These are phyloP conservation scores for Leccinum incarnatum DNA, from an alignment of 768 basidiomycete species.

Conservation along the genomic window DNA sequence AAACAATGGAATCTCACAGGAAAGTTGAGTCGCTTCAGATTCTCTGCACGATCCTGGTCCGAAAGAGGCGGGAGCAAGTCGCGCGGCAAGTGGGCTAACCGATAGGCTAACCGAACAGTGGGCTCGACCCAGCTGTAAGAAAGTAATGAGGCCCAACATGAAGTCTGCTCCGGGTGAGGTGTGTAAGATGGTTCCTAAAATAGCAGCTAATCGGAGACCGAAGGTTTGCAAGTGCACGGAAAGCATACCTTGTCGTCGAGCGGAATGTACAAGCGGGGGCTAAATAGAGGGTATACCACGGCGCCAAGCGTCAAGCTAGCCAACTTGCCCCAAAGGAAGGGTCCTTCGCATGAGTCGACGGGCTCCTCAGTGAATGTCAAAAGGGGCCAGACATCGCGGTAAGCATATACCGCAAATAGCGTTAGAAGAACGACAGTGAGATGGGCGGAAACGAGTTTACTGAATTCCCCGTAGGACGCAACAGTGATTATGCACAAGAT, in stretches of 20 bases:
- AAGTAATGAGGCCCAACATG: not conserved
- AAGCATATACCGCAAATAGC: not conserved
- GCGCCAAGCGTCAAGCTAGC: not conserved
- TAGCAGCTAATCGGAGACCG: not conserved
- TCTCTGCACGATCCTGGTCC: not conserved
- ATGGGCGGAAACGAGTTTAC: not conserved
- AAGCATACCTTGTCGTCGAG: not conserved
- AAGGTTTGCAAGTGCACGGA: too few species aligned
- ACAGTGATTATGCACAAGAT: not conserved
- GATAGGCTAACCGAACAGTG: conserved; percentile 1
- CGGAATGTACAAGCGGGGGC: not conserved
- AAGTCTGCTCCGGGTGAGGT: conserved; percentile 4
- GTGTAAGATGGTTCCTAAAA: not conserved
- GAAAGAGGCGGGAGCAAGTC: conserved; percentile 2
- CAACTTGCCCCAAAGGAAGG: not conserved
- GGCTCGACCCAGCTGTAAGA: conserved; percentile 2
- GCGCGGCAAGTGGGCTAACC: not conserved
- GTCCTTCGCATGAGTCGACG: not conserved
- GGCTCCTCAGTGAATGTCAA: not conserved
- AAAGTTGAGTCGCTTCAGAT: not conserved
- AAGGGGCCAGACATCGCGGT: conserved; percentile 2
- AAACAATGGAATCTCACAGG: not conserved
- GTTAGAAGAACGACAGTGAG: not conserved
- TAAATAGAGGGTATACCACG: not conserved
- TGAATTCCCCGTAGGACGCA: not conserved